A percentile compares a stretch with the other conserved stretches of the same genome.
Conservation (phyloP, 2,329 filamentous ascomycete species). For the Beauveria sp. region DNA sequence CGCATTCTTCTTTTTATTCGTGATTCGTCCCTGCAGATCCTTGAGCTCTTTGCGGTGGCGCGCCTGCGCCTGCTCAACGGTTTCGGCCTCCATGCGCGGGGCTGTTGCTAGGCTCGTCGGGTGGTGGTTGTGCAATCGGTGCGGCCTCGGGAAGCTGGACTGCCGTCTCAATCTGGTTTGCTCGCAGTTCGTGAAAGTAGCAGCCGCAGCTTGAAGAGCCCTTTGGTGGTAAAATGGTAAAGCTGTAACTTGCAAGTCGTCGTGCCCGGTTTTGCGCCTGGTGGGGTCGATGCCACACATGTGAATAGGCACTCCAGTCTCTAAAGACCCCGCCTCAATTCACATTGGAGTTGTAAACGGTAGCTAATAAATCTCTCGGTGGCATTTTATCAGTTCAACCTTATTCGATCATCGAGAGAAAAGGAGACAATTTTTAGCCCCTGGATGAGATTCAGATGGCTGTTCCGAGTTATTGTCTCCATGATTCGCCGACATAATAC, state of each 20-base stretch:
- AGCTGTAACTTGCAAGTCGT: neutral
- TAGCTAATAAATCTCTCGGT: too few species aligned
- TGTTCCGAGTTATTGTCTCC: too few species aligned
- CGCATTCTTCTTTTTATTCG: slow-evolving; percentile 93
- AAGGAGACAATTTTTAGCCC: too few species aligned
- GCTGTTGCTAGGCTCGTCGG: neutral
- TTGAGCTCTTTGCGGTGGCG: slow-evolving; percentile 83
- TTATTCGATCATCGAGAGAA: too few species aligned
- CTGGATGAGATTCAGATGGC: too few species aligned
- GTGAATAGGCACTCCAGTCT: neutral
- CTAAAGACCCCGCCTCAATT: too few species aligned
- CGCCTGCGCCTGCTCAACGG: slow-evolving; percentile 68
- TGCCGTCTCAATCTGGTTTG: neutral
- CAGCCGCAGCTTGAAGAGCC: neutral
- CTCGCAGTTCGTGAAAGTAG: neutral
- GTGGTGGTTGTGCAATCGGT: neutral
- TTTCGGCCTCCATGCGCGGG: slow-evolving; percentile 31
- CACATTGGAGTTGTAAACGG: too few species aligned
- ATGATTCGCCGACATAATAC: too few species aligned
- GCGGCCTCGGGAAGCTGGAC: neutral
- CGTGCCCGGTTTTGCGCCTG: neutral
- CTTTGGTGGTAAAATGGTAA: neutral
- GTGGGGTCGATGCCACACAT: neutral
- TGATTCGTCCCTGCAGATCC: slow-evolving; percentile 78
- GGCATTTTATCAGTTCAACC: too few species aligned